These are phyloP conservation scores for Dillenia suffruticosa DNA, from an alignment of 164 flowering plant genomes.

Conservation along the genomic window DNA sequence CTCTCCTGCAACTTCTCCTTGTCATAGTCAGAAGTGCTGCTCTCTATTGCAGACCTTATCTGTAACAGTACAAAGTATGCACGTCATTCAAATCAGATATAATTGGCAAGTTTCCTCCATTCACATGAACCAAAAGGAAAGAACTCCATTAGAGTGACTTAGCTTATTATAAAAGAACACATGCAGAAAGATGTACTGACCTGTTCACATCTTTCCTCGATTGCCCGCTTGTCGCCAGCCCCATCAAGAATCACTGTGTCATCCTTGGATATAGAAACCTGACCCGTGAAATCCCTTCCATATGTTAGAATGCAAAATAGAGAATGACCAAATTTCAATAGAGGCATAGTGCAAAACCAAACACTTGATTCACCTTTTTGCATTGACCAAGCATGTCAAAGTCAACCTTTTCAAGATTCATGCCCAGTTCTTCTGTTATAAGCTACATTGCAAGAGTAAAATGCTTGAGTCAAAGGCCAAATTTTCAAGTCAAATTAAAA, in stretches of 20 bases:
- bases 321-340: too few species aligned
- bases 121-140: too few species aligned
- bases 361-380: constrained; percentile 51
- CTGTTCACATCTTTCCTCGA: constrained; percentile 33
- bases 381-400: constrained; percentile 72
- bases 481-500: background rate
- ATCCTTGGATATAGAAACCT: constrained; percentile 40
- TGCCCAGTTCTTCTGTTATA: constrained; percentile 81
- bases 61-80: constrained; percentile 19
- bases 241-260: constrained; percentile 38
- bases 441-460: constrained; percentile 31
- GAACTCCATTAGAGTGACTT: background rate
- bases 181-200: constrained; percentile 3
- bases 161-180: too few species aligned
- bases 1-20: constrained; percentile 90
- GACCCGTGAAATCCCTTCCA: too few species aligned
- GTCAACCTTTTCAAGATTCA: constrained; percentile 78
- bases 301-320: too few species aligned
- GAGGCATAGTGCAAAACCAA: too few species aligned
- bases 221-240: constrained; percentile 28
- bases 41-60: constrained; percentile 70
- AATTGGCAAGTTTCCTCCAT: too few species aligned
- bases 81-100: too few species aligned
- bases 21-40: constrained; percentile 88
- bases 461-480: background rate